Evolutionary conservation across 169 alveolate genomes (phyloP).

Genomic region (Perkinsus olseni): DNA sequence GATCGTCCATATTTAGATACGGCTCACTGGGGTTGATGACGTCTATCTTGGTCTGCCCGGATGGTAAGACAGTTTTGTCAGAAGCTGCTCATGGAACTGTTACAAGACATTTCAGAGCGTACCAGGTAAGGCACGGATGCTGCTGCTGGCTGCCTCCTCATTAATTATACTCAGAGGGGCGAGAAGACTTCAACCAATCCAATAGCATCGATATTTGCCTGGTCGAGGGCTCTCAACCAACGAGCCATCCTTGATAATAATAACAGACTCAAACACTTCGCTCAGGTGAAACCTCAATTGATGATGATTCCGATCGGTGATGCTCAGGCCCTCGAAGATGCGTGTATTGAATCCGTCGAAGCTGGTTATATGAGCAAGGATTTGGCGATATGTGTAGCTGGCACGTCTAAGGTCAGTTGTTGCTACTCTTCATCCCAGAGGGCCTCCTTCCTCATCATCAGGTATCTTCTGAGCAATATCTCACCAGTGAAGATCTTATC

Average conservation of each 20-base stretch:
- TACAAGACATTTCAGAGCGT: conserved; percentile 74
- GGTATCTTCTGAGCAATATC: not conserved
- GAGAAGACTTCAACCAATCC: conserved; percentile 84
- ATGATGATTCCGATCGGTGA: conserved; percentile 5
- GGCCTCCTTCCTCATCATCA: not conserved
- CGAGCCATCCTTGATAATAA: conserved; percentile 73
- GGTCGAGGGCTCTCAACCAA: conserved; percentile 79
- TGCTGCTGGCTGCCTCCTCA: conserved; percentile 13
- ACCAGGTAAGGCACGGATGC: conserved; percentile 5
- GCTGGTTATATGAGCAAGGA: conserved; percentile 81
- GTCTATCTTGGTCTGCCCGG: conserved; percentile 76
- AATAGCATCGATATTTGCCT: conserved; percentile 83
- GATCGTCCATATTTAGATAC: conserved; percentile 15
- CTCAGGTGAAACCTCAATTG: conserved; percentile 19
- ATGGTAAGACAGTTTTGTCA: conserved; percentile 72
- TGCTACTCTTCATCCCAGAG: not conserved
- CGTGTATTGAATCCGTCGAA: conserved; percentile 70
- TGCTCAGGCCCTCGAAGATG: conserved; percentile 61
- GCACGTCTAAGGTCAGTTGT: not conserved
- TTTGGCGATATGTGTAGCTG: conserved; percentile 50
- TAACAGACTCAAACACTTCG: conserved; percentile 50
- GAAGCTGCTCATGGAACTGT: conserved; percentile 94
- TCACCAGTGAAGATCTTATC: not conserved
- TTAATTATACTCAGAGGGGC: conserved; percentile 37
- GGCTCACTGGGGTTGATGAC: conserved; percentile 87